phyloP scores from a whole-genome alignment of 2,329 filamentous ascomycete species.

The Sporothrix euskadiensis region DNA sequence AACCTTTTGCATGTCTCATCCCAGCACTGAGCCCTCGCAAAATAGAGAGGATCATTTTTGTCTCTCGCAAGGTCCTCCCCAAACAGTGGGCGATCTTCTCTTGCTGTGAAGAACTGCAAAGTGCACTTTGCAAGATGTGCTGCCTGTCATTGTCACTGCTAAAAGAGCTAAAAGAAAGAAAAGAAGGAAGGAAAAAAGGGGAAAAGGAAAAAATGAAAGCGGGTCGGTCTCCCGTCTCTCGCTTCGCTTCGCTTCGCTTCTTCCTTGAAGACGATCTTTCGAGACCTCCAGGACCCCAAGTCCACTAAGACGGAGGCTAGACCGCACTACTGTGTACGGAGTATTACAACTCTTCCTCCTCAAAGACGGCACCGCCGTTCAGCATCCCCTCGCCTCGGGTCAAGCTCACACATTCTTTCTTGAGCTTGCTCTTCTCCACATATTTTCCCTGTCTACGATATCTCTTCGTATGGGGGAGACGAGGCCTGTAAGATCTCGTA shows the following conservation, averaged over 20 bases:
- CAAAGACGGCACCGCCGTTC: neutral
- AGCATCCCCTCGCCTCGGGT: neutral
- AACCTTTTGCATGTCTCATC: neutral
- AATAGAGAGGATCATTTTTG: neutral
- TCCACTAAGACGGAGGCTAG: neutral
- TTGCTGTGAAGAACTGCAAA: neutral
- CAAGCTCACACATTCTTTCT: neutral
- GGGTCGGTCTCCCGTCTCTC: neutral
- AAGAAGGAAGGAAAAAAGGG: too few species aligned
- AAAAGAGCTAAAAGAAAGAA: too few species aligned
- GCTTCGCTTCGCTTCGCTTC: constrained; percentile 8
- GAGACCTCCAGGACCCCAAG: neutral
- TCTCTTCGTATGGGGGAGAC: neutral
- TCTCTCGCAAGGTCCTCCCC: neutral
- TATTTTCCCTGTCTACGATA: neutral
- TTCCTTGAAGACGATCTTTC: neutral
- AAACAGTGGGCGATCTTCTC: neutral
- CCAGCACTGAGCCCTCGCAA: constrained; percentile 4
- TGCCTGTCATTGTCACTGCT: neutral
- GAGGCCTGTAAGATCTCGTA: neutral
- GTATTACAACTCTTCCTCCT: neutral
- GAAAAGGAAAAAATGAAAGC: neutral
- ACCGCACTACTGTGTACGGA: neutral
- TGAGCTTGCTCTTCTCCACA: neutral
- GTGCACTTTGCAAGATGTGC: neutral